Evolutionary conservation across 2,329 filamentous ascomycete species (phyloP).

Genomic region (Phyllosticta paracitricarpa): DNA sequence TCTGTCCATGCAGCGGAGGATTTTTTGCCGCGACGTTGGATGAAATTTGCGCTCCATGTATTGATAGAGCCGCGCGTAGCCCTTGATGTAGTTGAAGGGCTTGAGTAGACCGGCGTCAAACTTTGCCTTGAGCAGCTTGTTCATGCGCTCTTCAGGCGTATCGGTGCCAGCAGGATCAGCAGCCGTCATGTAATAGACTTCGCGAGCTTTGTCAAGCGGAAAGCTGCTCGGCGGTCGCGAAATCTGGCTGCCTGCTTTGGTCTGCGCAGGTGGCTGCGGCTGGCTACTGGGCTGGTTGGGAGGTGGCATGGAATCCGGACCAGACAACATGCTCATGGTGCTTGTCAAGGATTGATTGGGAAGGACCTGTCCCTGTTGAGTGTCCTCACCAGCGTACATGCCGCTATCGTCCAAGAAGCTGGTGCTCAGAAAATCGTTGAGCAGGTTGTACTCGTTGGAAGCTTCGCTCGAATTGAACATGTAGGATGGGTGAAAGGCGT

Average conservation of each 20-base stretch:
- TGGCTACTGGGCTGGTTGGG: constrained; percentile 36
- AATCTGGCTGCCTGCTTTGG: constrained; percentile 44
- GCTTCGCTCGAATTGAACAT: constrained; percentile 93
- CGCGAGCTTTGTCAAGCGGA: constrained; percentile 61
- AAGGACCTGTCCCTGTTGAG: constrained; percentile 42
- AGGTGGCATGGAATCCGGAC: constrained; percentile 21
- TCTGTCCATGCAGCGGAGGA: constrained; percentile 79
- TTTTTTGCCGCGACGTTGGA: constrained; percentile 75
- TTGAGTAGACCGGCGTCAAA: constrained; percentile 90
- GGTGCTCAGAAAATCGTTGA: constrained; percentile 92
- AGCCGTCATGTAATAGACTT: constrained; percentile 90
- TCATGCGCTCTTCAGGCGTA: constrained; percentile 88
- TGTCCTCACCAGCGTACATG: constrained; percentile 31
- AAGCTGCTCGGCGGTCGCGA: constrained; percentile 52
- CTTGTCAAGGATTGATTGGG: constrained; percentile 46
- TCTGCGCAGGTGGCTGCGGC: constrained; percentile 32
- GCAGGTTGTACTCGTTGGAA: constrained; percentile 89
- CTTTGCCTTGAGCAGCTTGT: constrained; percentile 86
- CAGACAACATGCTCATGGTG: constrained; percentile 31
- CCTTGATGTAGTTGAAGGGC: constrained; percentile 97
- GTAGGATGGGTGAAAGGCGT: constrained; percentile 85
- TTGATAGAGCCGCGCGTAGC: constrained; percentile 77
- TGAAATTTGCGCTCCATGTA: constrained; percentile 90
- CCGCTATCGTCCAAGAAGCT: constrained; percentile 67
- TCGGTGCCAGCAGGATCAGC: constrained; percentile 84